Conservation (phyloP, 148 eudicot genomes). For the Vaccinium corymbosum region DNA sequence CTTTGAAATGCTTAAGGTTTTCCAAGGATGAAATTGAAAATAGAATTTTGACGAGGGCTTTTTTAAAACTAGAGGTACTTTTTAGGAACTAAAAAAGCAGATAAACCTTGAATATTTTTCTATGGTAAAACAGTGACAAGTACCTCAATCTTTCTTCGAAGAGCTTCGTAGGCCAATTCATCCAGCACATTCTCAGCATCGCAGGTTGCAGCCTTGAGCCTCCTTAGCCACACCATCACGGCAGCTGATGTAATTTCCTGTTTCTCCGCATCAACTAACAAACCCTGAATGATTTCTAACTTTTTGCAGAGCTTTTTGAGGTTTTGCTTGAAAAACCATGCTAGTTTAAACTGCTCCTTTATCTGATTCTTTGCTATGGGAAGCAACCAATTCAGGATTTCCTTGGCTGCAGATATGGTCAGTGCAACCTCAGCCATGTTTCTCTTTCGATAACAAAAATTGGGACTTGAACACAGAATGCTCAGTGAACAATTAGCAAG, state of each 20-base stretch:
- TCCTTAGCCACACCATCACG: not conserved
- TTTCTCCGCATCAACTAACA: not conserved
- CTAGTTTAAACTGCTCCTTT: not conserved
- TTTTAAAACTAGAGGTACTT: too few species aligned
- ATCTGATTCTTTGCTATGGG: not conserved
- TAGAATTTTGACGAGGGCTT: too few species aligned
- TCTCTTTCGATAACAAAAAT: not conserved
- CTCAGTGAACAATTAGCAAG: not conserved
- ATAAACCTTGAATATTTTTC: too few species aligned
- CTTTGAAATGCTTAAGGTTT: too few species aligned
- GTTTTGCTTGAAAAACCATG: not conserved
- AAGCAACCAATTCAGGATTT: not conserved
- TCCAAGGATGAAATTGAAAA: too few species aligned
- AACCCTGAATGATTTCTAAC: not conserved
- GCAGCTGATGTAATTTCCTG: not conserved
- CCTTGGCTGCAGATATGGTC: not conserved
- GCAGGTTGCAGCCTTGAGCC: not conserved
- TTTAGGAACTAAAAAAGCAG: too few species aligned
- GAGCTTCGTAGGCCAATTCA: not conserved
- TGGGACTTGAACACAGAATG: not conserved
- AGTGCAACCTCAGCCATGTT: not conserved
- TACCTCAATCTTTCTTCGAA: too few species aligned
- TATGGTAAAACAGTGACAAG: too few species aligned
- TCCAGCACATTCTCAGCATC: conserved; percentile 12
- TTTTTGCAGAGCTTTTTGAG: not conserved